phyloP scores from a whole-genome alignment of 305 asterid species.

The Lippia alba region DNA sequence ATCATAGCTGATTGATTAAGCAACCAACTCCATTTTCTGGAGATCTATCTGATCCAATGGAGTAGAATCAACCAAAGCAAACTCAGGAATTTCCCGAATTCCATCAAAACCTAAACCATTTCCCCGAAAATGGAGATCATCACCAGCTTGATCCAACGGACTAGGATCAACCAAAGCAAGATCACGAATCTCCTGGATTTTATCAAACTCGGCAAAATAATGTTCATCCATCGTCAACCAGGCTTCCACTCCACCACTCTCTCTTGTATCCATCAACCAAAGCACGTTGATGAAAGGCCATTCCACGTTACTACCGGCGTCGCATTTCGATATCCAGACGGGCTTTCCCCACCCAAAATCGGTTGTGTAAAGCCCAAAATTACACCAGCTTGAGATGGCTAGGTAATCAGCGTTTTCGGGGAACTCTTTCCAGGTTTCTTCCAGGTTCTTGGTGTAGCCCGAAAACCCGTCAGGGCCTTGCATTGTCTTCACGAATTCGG shows the following conservation, averaged over 20 bases:
- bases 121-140: not conserved
- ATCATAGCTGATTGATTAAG: no score
- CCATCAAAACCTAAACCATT: not conserved
- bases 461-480: slow-evolving; percentile 39
- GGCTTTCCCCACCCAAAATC: slow-evolving; percentile 59
- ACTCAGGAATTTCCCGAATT: no score
- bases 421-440: slow-evolving; percentile 36
- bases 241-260: slow-evolving; percentile 53
- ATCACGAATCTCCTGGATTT: slow-evolving; percentile 40
- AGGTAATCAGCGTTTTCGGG: slow-evolving; percentile 39
- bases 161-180: slow-evolving; percentile 45
- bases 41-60: no score
- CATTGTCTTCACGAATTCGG: slow-evolving; percentile 46
- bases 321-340: slow-evolving; percentile 46
- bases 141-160: slow-evolving; percentile 30
- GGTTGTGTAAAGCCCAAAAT: slow-evolving; percentile 45
- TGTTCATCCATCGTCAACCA: slow-evolving; percentile 48
- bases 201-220: slow-evolving; percentile 33
- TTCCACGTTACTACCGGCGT: slow-evolving; percentile 37
- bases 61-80: no score
- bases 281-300: slow-evolving; percentile 45
- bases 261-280: slow-evolving; percentile 50
- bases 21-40: no score
- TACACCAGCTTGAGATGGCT: slow-evolving; percentile 56
- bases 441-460: slow-evolving; percentile 46